Conservation (phyloP, 176 grass and related monocot species). For the Oryza brachyantha region DNA sequence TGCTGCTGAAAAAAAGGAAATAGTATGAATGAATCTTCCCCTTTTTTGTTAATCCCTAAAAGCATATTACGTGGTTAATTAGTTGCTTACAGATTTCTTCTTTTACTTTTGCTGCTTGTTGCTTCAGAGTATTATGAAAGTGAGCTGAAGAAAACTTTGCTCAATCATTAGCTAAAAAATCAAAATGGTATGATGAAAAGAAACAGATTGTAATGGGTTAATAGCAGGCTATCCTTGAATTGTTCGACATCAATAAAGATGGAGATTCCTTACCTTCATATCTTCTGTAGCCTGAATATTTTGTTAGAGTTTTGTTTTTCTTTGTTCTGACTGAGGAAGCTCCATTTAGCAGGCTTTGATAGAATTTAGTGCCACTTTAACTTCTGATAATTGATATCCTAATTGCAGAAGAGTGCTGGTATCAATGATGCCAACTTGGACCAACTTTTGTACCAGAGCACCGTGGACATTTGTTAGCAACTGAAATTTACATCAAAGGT, state of each 20-base stretch:
- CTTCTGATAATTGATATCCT: slow-evolving; percentile 25
- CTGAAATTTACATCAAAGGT: slow-evolving; percentile 97
- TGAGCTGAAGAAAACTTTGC: not conserved
- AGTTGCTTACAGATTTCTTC: not conserved
- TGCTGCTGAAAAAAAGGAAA: slow-evolving; percentile 62
- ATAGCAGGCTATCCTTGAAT: not conserved
- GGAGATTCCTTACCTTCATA: not conserved
- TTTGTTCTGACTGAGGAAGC: not conserved
- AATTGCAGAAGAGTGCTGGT: slow-evolving; percentile 58
- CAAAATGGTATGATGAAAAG: not conserved
- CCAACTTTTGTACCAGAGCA: slow-evolving; percentile 80
- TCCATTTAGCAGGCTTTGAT: not conserved
- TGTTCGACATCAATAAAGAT: not conserved
- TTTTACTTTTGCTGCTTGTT: not conserved
- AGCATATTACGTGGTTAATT: not conserved
- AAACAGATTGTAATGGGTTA: not conserved
- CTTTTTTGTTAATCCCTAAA: slow-evolving; percentile 1
- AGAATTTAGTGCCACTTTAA: slow-evolving; percentile 6
- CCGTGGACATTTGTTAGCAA: slow-evolving; percentile 81
- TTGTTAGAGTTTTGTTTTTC: not conserved
- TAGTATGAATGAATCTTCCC: slow-evolving; percentile 37
- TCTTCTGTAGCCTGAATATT: not conserved
- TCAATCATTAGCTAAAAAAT: not conserved
- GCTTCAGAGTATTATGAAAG: slow-evolving; percentile 13
- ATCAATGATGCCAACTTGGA: slow-evolving; percentile 70